Conservation (phyloP, 345 rosid genomes). For the Gossypium anomalum region DNA sequence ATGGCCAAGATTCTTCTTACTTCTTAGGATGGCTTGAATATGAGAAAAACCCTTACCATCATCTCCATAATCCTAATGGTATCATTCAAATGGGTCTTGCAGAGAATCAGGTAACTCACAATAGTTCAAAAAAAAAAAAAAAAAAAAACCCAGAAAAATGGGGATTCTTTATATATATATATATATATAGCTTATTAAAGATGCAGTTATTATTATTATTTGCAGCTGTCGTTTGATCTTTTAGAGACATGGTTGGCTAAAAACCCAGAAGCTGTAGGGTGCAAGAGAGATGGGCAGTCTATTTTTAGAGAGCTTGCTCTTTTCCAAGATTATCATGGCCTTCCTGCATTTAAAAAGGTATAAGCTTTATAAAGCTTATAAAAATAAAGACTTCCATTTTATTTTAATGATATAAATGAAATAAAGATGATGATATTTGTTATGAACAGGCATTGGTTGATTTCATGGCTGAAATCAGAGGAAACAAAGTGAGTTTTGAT, state of each 20-base stretch:
- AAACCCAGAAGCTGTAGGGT: constrained; percentile 59
- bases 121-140: no score
- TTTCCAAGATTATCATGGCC: constrained; percentile 79
- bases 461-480: constrained; percentile 78
- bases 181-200: background rate
- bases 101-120: constrained; percentile 51
- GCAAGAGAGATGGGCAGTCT: constrained; percentile 58
- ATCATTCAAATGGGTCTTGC: constrained; percentile 87
- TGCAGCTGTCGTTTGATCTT: constrained; percentile 61
- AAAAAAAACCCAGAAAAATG: background rate
- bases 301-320: constrained; percentile 75
- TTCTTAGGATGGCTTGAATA: constrained; percentile 78
- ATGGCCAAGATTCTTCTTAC: constrained; percentile 79
- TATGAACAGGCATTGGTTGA: constrained; percentile 58
- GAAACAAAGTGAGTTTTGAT: constrained; percentile 60
- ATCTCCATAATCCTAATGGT: constrained; percentile 54
- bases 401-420: background rate
- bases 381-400: background rate
- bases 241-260: constrained; percentile 63
- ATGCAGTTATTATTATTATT: background rate
- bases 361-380: background rate
- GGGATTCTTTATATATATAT: background rate
- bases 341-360: constrained; percentile 67
- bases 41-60: constrained; percentile 69
- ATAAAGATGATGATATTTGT: background rate